A percentile compares a stretch with the other conserved stretches of the same genome.
phyloP scores from a whole-genome alignment of 1,139 yeast species.

The Martiniozyma asiatica region DNA sequence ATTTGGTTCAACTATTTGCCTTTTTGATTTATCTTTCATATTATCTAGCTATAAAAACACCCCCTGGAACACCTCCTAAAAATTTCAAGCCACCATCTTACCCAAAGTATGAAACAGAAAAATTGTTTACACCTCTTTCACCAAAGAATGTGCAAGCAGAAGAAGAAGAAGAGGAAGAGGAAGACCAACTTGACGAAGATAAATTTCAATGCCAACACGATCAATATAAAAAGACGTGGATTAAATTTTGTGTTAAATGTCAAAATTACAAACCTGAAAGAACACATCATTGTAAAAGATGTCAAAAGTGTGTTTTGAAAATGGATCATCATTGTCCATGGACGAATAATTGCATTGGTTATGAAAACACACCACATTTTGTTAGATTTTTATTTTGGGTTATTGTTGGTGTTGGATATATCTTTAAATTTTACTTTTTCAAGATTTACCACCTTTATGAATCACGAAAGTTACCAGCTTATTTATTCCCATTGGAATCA shows the following conservation, averaged over 20 bases:
- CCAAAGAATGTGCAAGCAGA: no score
- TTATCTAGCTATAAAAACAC: constrained; percentile 39
- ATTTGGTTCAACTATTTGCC: not conserved
- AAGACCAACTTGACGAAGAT: constrained; percentile 1
- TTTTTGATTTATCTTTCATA: constrained; percentile 71
- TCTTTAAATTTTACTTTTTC: constrained; percentile 30
- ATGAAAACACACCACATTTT: constrained; percentile 70
- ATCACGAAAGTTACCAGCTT: constrained; percentile 46
- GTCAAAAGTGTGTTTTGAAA: constrained; percentile 49
- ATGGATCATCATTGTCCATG: constrained; percentile 89
- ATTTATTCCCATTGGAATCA: constrained; percentile 42
- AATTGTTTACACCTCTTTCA: no score
- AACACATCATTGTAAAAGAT: constrained; percentile 65
- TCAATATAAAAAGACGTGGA: constrained; percentile 31
- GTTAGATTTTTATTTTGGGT: constrained; percentile 68
- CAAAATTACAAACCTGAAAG: constrained; percentile 59
- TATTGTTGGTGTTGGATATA: constrained; percentile 39
- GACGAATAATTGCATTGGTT: constrained; percentile 81
- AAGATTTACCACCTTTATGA: constrained; percentile 37
- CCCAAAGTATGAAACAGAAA: no score
- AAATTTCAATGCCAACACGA: no score
- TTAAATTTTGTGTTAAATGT: constrained; percentile 58
- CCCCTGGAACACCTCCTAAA: constrained; percentile 49
- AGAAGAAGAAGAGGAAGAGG: constrained; percentile 2
- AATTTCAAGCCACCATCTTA: constrained; percentile 19